phyloP scores from a whole-genome alignment of 495 filamentous ascomycete species.

The Aspergillus hancockii region DNA sequence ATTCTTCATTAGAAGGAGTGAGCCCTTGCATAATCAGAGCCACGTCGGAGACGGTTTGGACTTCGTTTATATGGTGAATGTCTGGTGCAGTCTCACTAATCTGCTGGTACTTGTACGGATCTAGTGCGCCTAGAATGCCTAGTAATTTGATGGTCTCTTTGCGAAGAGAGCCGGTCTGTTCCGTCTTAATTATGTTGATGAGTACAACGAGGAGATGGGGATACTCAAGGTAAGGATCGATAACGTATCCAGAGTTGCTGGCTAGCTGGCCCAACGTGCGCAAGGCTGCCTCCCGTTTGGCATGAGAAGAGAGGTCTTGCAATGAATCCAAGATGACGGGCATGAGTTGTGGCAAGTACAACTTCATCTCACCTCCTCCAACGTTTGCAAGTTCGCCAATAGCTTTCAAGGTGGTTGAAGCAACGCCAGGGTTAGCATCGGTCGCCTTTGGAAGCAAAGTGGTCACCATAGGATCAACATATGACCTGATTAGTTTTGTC shows the following conservation, averaged over 20 bases:
- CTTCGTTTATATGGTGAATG: slow-evolving; percentile 54
- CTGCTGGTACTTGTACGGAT: slow-evolving; percentile 91
- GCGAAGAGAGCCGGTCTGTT: slow-evolving; percentile 77
- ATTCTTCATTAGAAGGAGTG: slow-evolving; percentile 96
- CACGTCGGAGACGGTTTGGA: slow-evolving; percentile 81
- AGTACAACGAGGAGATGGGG: slow-evolving; percentile 89
- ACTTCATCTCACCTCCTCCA: slow-evolving; percentile 85
- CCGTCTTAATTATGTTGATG: slow-evolving; percentile 89
- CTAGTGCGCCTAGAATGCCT: slow-evolving; percentile 92
- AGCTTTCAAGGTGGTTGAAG: slow-evolving; percentile 87
- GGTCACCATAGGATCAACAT: slow-evolving; percentile 91
- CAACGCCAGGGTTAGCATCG: slow-evolving; percentile 81
- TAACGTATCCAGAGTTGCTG: slow-evolving; percentile 95
- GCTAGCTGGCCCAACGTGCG: slow-evolving; percentile 89
- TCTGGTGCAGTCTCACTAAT: slow-evolving; percentile 50
- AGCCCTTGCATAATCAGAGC: slow-evolving; percentile 95
- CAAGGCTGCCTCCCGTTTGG: slow-evolving; percentile 87
- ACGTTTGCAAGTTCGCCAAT: slow-evolving; percentile 92
- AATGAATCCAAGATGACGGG: slow-evolving; percentile 88
- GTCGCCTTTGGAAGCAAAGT: slow-evolving; percentile 85
- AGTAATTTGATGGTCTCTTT: slow-evolving; percentile 95
- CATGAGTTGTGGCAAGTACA: slow-evolving; percentile 88
- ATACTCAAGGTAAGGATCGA: slow-evolving; percentile 92
- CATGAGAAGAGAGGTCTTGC: slow-evolving; percentile 85
- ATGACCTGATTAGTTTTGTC: slow-evolving; percentile 86